Conservation (phyloP, 352 stramenopile genomes). For the Globisporangium nagaii region DNA sequence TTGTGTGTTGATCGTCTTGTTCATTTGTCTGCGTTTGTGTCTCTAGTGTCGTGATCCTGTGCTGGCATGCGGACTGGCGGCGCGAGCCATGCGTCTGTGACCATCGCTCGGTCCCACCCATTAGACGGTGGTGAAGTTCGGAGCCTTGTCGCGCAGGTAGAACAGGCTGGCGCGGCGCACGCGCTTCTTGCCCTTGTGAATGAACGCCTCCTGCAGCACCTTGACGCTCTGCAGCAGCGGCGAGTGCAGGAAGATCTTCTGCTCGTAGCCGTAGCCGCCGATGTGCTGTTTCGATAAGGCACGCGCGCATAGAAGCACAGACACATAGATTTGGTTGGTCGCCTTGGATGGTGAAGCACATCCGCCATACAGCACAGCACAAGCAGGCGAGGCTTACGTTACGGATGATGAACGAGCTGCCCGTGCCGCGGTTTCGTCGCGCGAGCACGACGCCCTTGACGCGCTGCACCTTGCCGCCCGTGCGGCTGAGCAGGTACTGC, state of each 20-base stretch:
- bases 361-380: no score
- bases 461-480: conserved; percentile 58
- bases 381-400: conserved; percentile 43
- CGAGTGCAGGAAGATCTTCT: conserved; percentile 87
- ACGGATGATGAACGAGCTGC: conserved; percentile 82
- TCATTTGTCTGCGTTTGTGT: conserved; percentile 6
- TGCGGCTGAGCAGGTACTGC: conserved; percentile 77
- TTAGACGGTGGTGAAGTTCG: conserved; percentile 80
- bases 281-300: conserved; percentile 41
- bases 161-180: conserved; percentile 87
- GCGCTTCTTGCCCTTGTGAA: conserved; percentile 90
- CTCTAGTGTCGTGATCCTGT: conserved; percentile 12
- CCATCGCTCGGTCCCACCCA: background rate
- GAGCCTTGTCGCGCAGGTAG: conserved; percentile 84
- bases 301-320: background rate
- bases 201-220: conserved; percentile 85
- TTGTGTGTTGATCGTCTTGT: background rate
- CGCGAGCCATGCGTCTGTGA: background rate
- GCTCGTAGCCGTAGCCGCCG: conserved; percentile 81
- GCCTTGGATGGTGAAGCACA: no score
- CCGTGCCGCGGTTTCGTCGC: conserved; percentile 71
- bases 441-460: conserved; percentile 81
- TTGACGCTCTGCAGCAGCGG: conserved; percentile 86
- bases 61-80: no score
- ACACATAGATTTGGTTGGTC: background rate